phyloP scores from a whole-genome alignment of 2,329 filamentous ascomycete species.

The Zasmidium citrigriseum region DNA sequence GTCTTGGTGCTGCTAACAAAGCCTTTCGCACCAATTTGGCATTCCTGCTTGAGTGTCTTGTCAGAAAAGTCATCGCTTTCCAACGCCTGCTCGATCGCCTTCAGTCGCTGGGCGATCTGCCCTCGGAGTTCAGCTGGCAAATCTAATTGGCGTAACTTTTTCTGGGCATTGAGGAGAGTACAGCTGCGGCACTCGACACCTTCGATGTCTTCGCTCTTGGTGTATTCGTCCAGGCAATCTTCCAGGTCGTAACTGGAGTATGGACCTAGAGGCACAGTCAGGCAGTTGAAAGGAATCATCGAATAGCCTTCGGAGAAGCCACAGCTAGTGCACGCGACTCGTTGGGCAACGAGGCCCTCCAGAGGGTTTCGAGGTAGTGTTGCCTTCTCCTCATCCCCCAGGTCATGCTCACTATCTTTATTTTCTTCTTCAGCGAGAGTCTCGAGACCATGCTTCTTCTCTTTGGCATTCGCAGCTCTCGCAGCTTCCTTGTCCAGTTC shows the following conservation, averaged over 20 bases:
- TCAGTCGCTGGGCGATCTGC: slow-evolving; percentile 57
- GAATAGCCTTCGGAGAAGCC: slow-evolving; percentile 85
- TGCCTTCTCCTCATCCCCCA: slow-evolving; percentile 11
- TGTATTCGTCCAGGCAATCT: slow-evolving; percentile 82
- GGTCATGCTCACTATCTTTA: slow-evolving; percentile 4
- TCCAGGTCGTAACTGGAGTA: slow-evolving; percentile 69
- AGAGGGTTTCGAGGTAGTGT: slow-evolving; percentile 67
- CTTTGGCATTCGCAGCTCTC: slow-evolving; percentile 30
- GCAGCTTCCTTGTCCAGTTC: slow-evolving; percentile 61
- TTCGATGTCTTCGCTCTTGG: slow-evolving; percentile 78
- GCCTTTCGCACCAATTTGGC: slow-evolving; percentile 57
- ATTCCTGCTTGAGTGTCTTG: slow-evolving; percentile 47
- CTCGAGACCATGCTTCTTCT: slow-evolving; percentile 29
- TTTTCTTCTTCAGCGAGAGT: slow-evolving; percentile 19
- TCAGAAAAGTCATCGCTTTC: slow-evolving; percentile 78
- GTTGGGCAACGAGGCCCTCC: slow-evolving; percentile 83
- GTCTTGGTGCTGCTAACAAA: slow-evolving; percentile 81
- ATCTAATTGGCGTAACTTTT: slow-evolving; percentile 52
- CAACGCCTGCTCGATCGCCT: slow-evolving; percentile 68
- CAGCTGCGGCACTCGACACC: slow-evolving; percentile 92
- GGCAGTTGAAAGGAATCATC: slow-evolving; percentile 89
- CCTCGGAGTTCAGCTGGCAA: slow-evolving; percentile 46
- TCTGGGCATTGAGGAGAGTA: slow-evolving; percentile 66
- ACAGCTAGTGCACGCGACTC: slow-evolving; percentile 83
- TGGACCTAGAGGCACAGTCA: slow-evolving; percentile 78